Conservation (phyloP, 495 filamentous ascomycete species). For the Usnea hakonensis region DNA sequence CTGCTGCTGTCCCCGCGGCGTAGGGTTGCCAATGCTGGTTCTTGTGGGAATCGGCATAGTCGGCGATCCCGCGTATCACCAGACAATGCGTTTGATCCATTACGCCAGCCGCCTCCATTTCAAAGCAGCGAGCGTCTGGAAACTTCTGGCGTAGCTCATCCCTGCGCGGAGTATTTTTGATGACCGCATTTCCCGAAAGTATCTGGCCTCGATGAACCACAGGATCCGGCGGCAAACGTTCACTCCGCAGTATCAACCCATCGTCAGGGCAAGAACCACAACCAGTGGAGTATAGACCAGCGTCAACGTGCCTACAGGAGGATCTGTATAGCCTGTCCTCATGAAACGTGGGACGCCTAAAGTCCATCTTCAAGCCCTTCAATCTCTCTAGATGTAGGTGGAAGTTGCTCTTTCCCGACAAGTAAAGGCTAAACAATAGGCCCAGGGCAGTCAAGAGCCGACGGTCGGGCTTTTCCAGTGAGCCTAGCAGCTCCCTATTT, state of each 20-base stretch:
- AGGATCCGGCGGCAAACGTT: constrained; percentile 12
- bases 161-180: constrained; percentile 28
- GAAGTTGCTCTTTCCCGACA: background rate
- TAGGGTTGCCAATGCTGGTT: background rate
- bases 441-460: background rate
- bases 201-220: constrained; percentile 31
- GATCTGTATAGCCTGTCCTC: too few species aligned
- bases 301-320: too few species aligned
- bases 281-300: too few species aligned
- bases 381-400: background rate
- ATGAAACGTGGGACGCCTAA: too few species aligned
- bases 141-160: constrained; percentile 25
- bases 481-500: background rate
- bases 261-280: too few species aligned
- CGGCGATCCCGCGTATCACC: constrained; percentile 37
- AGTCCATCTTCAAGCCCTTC: background rate
- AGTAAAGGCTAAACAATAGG: background rate
- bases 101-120: constrained; percentile 43
- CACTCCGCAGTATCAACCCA: constrained; percentile 13
- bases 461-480: background rate
- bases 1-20: background rate
- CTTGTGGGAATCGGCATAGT: constrained; percentile 27
- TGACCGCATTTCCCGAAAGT: constrained; percentile 30
- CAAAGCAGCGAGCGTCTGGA: constrained; percentile 21
- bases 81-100: constrained; percentile 31